Percentiles rank a stretch among this genome's conserved stretches.
These are phyloP conservation scores for Ambispora gerdemannii DNA, from an alignment of 192 early-diverging fungal genomes.

Conservation along the genomic window DNA sequence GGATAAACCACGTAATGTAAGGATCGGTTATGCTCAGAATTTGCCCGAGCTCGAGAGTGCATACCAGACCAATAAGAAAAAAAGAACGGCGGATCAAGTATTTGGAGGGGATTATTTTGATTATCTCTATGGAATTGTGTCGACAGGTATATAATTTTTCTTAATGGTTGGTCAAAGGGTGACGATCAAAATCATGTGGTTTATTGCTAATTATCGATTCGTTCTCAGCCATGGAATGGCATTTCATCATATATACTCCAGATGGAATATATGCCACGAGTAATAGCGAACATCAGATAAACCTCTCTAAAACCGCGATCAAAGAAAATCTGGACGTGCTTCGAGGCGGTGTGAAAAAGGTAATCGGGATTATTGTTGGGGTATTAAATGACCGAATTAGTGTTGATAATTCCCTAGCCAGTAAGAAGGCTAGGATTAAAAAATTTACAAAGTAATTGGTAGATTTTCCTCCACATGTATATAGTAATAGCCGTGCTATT, in stretches of 20 bases:
- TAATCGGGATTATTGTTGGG: constrained; percentile 14
- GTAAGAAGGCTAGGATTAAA: constrained; percentile 14
- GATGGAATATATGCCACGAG: constrained; percentile 14
- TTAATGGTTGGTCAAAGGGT: no score
- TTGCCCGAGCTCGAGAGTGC: constrained; percentile 9
- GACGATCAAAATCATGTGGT: no score
- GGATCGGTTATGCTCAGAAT: constrained; percentile 1
- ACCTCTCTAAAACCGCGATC: constrained; percentile 4
- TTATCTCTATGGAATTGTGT: constrained; percentile 5
- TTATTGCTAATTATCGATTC: no score
- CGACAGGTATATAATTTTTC: no score
- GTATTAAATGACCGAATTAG: constrained; percentile 15
- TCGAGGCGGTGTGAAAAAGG: constrained; percentile 14
- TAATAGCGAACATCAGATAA: constrained; percentile 19
- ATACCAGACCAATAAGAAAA: constrained; percentile 22
- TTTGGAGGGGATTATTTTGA: constrained; percentile 1
- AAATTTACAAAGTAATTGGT: constrained; percentile 8
- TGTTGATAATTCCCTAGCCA: constrained; percentile 11
- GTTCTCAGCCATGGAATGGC: no score
- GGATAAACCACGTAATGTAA: not conserved
- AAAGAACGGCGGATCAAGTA: constrained; percentile 20
- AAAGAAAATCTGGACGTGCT: constrained; percentile 18
- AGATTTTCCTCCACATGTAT: no score
- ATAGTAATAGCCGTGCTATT: no score
- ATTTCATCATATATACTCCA: constrained; percentile 26